Conservation (phyloP, 345 rosid genomes). For the Citrus australasica region DNA sequence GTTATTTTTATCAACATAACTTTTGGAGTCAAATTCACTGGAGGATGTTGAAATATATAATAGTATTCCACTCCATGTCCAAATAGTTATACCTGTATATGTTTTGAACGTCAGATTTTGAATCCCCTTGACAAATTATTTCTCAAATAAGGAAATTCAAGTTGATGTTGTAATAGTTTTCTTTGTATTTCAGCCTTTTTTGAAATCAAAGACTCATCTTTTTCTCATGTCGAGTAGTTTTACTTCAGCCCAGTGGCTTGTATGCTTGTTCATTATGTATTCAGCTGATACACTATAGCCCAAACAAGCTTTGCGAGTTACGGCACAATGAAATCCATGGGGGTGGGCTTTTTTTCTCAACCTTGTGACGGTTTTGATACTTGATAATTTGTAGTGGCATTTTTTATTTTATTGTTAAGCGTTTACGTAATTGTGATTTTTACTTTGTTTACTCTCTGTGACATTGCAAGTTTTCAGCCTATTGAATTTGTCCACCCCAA, state of each 20-base stretch:
- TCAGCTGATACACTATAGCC: neutral
- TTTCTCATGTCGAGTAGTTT: neutral
- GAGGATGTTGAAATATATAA: neutral
- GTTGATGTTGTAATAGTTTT: neutral
- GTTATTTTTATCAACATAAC: neutral
- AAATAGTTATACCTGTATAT: neutral
- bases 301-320: neutral
- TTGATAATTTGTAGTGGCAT: neutral
- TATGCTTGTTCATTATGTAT: neutral
- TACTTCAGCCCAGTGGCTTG: neutral
- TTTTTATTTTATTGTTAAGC: neutral
- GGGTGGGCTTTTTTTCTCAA: too few relatives aligned
- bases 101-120: neutral
- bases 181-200: neutral
- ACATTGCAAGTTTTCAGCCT: neutral
- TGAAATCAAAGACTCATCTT: neutral
- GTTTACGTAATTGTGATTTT: neutral
- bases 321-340: too few relatives aligned
- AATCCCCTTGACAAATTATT: neutral
- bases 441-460: neutral
- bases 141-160: neutral
- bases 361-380: neutral
- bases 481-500: neutral
- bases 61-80: neutral
- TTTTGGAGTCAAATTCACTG: neutral